A percentile compares a stretch with the other conserved stretches of the same genome.
These are phyloP conservation scores for Bipolaris sorokiniana DNA, from an alignment of 2,329 filamentous ascomycete genomes.

Conservation along the genomic window DNA sequence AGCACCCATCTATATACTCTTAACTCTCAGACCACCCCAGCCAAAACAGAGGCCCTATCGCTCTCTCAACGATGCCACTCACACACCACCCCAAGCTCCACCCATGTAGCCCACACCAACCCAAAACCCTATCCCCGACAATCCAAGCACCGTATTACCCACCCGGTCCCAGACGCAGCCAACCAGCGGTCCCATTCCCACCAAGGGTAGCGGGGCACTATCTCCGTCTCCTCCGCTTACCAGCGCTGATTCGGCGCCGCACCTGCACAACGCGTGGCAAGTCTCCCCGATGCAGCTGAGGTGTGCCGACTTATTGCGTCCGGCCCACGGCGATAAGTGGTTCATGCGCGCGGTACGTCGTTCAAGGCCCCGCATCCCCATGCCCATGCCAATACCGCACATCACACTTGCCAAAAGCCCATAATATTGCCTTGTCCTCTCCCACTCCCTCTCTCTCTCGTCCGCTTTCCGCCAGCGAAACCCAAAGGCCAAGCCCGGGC, in stretches of 20 bases:
- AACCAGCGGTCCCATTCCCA: conserved; percentile 1
- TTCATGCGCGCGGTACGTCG: conserved; percentile 18
- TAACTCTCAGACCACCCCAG: conserved; percentile 7
- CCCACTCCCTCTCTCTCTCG: no score
- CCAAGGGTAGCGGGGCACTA: conserved; percentile 15
- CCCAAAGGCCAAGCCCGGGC: conserved; percentile 27
- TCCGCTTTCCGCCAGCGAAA: conserved; percentile 17
- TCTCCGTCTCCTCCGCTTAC: conserved; percentile 18
- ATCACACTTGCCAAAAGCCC: no score
- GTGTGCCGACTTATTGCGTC: conserved; percentile 18
- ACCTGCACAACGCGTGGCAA: conserved; percentile 31
- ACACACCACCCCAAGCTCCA: conserved; percentile 26
- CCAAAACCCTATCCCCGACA: conserved; percentile 32
- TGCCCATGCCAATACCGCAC: background rate
- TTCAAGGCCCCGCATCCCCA: conserved; percentile 19
- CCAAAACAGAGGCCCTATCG: conserved; percentile 3
- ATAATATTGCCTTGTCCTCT: no score
- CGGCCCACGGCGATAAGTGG: conserved; percentile 25
- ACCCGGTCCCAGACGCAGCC: conserved; percentile 2
- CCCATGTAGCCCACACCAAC: conserved; percentile 22
- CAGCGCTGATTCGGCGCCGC: conserved; percentile 28
- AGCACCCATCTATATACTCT: conserved; percentile 13
- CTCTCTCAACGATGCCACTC: conserved; percentile 4
- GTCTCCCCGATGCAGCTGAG: conserved; percentile 21
- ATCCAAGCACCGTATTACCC: conserved; percentile 17